These are phyloP conservation scores for Gillenia trifoliata DNA, from an alignment of 306 rosid genomes.

Conservation along the genomic window DNA sequence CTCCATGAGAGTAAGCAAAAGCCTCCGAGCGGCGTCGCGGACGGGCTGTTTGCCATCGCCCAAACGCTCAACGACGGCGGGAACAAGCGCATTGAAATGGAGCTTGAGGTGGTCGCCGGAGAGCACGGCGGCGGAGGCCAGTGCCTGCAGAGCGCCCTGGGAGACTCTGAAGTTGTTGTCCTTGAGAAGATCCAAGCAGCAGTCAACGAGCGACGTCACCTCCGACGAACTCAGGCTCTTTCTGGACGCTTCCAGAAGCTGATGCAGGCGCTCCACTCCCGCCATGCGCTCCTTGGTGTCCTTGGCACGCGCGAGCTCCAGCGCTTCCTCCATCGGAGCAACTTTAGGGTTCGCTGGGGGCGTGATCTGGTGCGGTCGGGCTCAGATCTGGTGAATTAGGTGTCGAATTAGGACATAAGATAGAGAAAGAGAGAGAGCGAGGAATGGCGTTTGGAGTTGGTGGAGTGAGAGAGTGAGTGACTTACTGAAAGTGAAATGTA, in stretches of 20 bases:
- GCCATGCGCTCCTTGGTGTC: constrained; percentile 99
- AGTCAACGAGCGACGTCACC: constrained; percentile 75
- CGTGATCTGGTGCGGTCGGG: constrained; percentile 34
- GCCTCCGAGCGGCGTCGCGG: constrained; percentile 89
- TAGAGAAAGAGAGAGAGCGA: not conserved
- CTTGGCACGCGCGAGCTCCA: constrained; percentile 94
- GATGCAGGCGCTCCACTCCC: constrained; percentile 91
- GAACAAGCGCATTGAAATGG: constrained; percentile 93
- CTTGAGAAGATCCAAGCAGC: constrained; percentile 92
- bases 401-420: constrained; percentile 17
- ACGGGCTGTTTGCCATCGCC: constrained; percentile 98
- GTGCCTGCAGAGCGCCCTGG: constrained; percentile 91
- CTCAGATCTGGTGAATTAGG: constrained; percentile 45
- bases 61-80: constrained; percentile 88
- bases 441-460: not conserved
- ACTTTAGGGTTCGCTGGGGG: not conserved
- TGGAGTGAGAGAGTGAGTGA: not conserved
- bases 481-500: constrained; percentile 4
- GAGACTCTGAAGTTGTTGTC: constrained; percentile 92
- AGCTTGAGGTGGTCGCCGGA: constrained; percentile 93
- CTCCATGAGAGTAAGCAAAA: constrained; percentile 97
- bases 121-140: constrained; percentile 95
- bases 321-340: constrained; percentile 79
- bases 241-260: constrained; percentile 82
- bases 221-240: constrained; percentile 75